Evolutionary conservation across 2,329 filamentous ascomycete genomes (phyloP).

Genomic region (Penicillium digitatum): DNA sequence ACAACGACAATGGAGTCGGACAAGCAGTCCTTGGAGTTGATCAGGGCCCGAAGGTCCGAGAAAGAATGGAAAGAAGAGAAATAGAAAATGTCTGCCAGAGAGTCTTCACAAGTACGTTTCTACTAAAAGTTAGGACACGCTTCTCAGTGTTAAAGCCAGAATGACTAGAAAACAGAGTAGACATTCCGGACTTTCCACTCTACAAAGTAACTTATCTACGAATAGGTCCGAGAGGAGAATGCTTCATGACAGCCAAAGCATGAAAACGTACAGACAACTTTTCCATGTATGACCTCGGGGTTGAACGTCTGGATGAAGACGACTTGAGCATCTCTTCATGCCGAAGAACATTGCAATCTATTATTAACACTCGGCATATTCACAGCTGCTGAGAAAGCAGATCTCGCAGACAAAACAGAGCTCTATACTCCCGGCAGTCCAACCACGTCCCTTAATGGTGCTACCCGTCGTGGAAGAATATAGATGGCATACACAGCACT

Average conservation of each 20-base stretch:
- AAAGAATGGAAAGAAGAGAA: neutral
- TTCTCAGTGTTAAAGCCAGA: too few species aligned
- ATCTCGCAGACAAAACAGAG: neutral
- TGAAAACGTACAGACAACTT: neutral
- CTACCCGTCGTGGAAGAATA: conserved; percentile 47
- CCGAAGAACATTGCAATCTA: conserved; percentile 10
- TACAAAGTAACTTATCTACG: neutral
- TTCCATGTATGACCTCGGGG: neutral
- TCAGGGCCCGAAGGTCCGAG: too few species aligned
- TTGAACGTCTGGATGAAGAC: neutral
- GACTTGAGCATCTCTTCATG: neutral
- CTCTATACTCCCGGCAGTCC: conserved; percentile 42
- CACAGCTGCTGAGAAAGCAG: neutral
- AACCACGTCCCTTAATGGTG: conserved; percentile 45
- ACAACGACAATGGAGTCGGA: neutral
- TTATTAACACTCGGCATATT: conserved; percentile 10
- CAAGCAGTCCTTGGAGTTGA: neutral
- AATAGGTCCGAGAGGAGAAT: neutral
- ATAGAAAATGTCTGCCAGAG: too few species aligned
- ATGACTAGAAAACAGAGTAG: too few species aligned
- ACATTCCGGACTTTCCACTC: too few species aligned
- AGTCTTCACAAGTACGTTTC: too few species aligned
- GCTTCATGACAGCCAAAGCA: neutral
- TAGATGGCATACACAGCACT: conserved; percentile 50
- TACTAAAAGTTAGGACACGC: too few species aligned